A percentile compares a stretch with the other conserved stretches of the same genome.
These are phyloP conservation scores for Phytophthora fragariae DNA, from an alignment of 352 stramenopile genomes.

Conservation along the genomic window DNA sequence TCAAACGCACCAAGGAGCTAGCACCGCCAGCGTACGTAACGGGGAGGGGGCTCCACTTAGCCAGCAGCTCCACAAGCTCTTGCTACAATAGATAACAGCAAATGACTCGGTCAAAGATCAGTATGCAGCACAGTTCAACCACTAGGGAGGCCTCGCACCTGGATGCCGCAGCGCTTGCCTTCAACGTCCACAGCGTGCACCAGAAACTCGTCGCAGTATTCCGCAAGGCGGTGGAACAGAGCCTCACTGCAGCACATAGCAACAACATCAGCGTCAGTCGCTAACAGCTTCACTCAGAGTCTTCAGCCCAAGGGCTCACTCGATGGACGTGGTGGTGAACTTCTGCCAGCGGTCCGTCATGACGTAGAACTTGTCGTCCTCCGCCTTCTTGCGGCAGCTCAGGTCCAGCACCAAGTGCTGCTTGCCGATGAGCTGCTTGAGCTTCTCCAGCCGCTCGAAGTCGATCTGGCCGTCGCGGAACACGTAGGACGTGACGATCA, in stretches of 20 bases:
- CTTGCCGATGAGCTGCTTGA: slow-evolving; percentile 79
- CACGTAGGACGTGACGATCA: slow-evolving; percentile 98
- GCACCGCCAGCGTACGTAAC: slow-evolving; percentile 98
- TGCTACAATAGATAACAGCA: slow-evolving; percentile 55
- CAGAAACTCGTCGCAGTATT: slow-evolving; percentile 98
- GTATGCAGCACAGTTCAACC: background rate
- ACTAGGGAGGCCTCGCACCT: slow-evolving; percentile 49
- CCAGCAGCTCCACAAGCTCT: slow-evolving; percentile 95
- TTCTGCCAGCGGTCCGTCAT: slow-evolving; percentile 98
- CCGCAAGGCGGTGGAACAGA: slow-evolving; percentile 89
- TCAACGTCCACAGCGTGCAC: slow-evolving; percentile 99
- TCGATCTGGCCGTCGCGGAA: slow-evolving; percentile 95
- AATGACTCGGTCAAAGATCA: background rate
- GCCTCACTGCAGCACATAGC: slow-evolving; percentile 52
- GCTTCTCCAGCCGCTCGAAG: slow-evolving; percentile 70
- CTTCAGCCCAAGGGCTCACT: slow-evolving; percentile 44
- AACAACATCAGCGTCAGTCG: slow-evolving; percentile 8
- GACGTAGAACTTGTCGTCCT: slow-evolving; percentile 93
- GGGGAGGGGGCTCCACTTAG: slow-evolving; percentile 92
- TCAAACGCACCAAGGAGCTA: slow-evolving; percentile 75
- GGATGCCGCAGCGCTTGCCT: slow-evolving; percentile 95
- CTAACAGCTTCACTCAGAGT: background rate
- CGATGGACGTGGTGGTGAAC: slow-evolving; percentile 94
- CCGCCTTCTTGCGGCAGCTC: slow-evolving; percentile 92
- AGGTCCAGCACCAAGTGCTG: slow-evolving; percentile 95